phyloP scores from a whole-genome alignment of 2,329 filamentous ascomycete species.

The Camptophora hylomeconis region DNA sequence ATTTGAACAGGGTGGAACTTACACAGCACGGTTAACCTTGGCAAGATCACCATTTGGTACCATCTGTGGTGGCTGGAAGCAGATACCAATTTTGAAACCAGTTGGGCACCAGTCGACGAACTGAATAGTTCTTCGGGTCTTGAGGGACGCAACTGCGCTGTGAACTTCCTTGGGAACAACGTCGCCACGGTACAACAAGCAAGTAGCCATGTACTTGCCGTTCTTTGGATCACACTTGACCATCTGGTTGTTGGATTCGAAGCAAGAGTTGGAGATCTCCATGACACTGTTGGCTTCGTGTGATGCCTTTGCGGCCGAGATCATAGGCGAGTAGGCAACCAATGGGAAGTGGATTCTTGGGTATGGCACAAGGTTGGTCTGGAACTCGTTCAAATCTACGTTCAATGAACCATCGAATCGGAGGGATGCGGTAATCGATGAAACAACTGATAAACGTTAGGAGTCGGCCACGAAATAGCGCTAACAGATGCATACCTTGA shows the following conservation, averaged over 20 bases:
- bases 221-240: constrained; percentile 98
- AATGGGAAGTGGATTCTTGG: constrained; percentile 99
- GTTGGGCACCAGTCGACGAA: constrained; percentile 99
- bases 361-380: constrained; percentile 98
- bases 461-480: constrained; percentile 18
- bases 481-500: constrained; percentile 50
- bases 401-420: constrained; percentile 98
- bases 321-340: constrained; percentile 86
- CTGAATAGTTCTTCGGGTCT: constrained; percentile 98
- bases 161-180: constrained; percentile 95
- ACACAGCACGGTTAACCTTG: constrained; percentile 96
- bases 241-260: constrained; percentile 99
- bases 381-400: constrained; percentile 99
- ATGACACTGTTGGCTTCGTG: constrained; percentile 97
- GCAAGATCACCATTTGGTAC: constrained; percentile 95
- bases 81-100: constrained; percentile 99
- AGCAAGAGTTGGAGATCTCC: constrained; percentile 98
- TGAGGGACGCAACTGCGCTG: constrained; percentile 82
- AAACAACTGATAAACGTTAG: constrained; percentile 55
- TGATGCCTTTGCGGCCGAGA: constrained; percentile 87
- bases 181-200: constrained; percentile 93
- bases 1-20: constrained; percentile 35
- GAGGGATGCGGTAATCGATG: constrained; percentile 94
- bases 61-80: constrained; percentile 94
- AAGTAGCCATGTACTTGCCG: constrained; percentile 99